Evolutionary conservation across 2,329 filamentous ascomycete genomes (phyloP).

Genomic region (Nothophaeocryptopus gaeumannii): DNA sequence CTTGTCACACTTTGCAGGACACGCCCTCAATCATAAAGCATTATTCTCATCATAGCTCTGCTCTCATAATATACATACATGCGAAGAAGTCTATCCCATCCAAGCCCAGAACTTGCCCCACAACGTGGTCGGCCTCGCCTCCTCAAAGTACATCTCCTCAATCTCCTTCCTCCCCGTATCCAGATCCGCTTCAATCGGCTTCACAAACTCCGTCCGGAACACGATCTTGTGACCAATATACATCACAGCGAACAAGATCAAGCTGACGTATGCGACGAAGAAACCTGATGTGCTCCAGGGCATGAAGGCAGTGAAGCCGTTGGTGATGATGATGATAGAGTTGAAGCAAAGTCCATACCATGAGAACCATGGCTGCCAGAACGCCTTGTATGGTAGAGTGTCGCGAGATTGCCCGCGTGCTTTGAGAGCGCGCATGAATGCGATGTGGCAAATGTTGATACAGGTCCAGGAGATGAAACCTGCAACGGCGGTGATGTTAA

Average conservation of each 20-base stretch:
- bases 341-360: constrained; percentile 65
- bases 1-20: too few species aligned
- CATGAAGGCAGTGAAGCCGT: constrained; percentile 74
- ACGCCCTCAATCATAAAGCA: too few species aligned
- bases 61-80: too few species aligned
- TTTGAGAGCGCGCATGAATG: constrained; percentile 66
- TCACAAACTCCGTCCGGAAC: constrained; percentile 43
- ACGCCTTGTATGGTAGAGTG: constrained; percentile 66
- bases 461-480: constrained; percentile 71
- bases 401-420: constrained; percentile 67
- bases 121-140: constrained; percentile 31
- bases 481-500: constrained; percentile 69
- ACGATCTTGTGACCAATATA: constrained; percentile 71
- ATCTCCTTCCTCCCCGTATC: constrained; percentile 40
- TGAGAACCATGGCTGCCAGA: constrained; percentile 68
- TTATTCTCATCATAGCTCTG: too few species aligned
- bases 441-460: constrained; percentile 68
- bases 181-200: constrained; percentile 43
- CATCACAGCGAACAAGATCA: constrained; percentile 66
- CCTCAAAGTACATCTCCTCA: constrained; percentile 35
- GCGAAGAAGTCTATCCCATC: constrained; percentile 16
- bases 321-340: constrained; percentile 70
- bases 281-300: constrained; percentile 69
- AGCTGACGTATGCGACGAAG: constrained; percentile 70
- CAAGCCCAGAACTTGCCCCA: constrained; percentile 35